These are phyloP conservation scores for Candida pini DNA, from an alignment of 805 yeast genomes.

Conservation along the genomic window DNA sequence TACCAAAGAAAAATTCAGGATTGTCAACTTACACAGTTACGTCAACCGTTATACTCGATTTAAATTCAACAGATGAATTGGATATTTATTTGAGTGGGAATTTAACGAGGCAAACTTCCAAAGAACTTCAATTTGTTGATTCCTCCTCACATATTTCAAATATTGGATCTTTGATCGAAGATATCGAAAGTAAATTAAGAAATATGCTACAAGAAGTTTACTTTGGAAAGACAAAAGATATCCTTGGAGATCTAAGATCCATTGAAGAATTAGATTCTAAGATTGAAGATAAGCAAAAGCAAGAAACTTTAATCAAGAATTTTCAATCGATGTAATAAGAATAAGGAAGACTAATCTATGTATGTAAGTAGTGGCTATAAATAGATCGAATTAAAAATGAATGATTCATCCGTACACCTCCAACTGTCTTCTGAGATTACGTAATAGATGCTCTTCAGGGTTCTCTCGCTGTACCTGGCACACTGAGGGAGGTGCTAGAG, in stretches of 20 bases:
- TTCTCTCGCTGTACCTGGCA: too few relatives aligned
- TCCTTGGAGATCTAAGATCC: conserved; percentile 64
- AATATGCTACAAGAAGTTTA: conserved; percentile 88
- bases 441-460: too few relatives aligned
- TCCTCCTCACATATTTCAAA: conserved; percentile 75
- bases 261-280: conserved; percentile 31
- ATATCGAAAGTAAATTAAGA: conserved; percentile 80
- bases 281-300: conserved; percentile 33
- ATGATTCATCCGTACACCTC: too few relatives aligned
- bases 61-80: conserved; percentile 35
- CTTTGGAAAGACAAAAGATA: conserved; percentile 90
- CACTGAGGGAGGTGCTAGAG: too few relatives aligned
- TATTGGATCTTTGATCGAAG: conserved; percentile 81
- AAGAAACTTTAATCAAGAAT: conserved; percentile 37
- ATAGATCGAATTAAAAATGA: too few relatives aligned
- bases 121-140: conserved; percentile 40
- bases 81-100: conserved; percentile 64
- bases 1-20: conserved; percentile 33
- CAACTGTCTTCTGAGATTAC: too few relatives aligned
- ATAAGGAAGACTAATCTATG: too few relatives aligned
- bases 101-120: conserved; percentile 77
- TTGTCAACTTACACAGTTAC: conserved; percentile 64
- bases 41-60: conserved; percentile 78
- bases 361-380: too few relatives aligned
- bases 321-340: conserved; percentile 22